Conservation (phyloP, 768 basidiomycete species). For the Hypsizygus marmoreus region DNA sequence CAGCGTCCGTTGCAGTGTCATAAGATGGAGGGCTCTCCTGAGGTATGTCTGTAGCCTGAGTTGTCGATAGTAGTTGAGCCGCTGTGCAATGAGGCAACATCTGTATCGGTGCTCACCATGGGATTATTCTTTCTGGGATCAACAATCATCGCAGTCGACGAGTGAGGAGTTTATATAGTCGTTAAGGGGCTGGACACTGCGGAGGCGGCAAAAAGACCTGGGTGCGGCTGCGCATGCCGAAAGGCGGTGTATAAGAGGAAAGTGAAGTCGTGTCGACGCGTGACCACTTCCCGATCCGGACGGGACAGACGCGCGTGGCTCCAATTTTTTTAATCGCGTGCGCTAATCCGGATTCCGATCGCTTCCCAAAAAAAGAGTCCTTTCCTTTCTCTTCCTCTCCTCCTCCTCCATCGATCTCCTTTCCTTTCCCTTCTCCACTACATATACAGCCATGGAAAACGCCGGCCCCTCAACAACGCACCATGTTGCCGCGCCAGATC, state of each 20-base stretch:
- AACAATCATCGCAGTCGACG: constrained; percentile 25
- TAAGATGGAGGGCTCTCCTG: constrained; percentile 54
- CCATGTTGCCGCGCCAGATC: constrained; percentile 23
- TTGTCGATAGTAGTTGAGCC: constrained; percentile 5
- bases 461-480: constrained; percentile 30
- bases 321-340: constrained; percentile 20
- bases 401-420: constrained; percentile 21
- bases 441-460: constrained; percentile 28
- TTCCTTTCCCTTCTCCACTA: constrained; percentile 6
- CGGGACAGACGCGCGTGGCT: constrained; percentile 4
- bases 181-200: constrained; percentile 7
- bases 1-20: constrained; percentile 35
- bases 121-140: constrained; percentile 20
- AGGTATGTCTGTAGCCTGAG: constrained; percentile 18
- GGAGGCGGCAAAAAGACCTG: constrained; percentile 10
- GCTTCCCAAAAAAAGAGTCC: constrained; percentile 12
- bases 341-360: constrained; percentile 21
- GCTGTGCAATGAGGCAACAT: too few relatives aligned
- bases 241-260: constrained; percentile 4
- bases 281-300: background rate
- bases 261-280: background rate
- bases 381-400: constrained; percentile 10
- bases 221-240: constrained; percentile 6
- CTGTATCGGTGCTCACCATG: too few relatives aligned
- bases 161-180: constrained; percentile 8